Evolutionary conservation across 164 flowering plant species (phyloP).

Genomic region (Macadamia tetraphylla): DNA sequence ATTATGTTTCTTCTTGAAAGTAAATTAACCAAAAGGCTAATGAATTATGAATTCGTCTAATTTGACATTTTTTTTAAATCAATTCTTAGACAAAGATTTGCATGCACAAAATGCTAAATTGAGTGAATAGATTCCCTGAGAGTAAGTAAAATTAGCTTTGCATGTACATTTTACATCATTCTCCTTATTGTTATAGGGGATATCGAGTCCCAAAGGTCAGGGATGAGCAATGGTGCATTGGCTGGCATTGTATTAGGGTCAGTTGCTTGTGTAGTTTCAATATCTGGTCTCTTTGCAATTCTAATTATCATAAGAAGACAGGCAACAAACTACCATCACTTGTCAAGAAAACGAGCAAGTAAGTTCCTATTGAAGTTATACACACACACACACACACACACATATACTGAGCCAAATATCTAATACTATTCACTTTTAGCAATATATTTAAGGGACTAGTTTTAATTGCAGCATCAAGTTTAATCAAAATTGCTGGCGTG

Average conservation of each 20-base stretch:
- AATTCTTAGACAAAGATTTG: too few species aligned
- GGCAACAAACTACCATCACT: constrained; percentile 10
- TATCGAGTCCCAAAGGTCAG: constrained; percentile 10
- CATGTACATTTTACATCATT: background rate
- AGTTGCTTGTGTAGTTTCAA: constrained; percentile 23
- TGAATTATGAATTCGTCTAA: background rate
- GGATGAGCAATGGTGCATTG: constrained; percentile 39
- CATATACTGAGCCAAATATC: background rate
- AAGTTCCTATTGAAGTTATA: constrained; percentile 17
- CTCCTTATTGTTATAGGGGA: constrained; percentile 22
- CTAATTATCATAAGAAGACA: constrained; percentile 28
- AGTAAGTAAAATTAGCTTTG: too few species aligned
- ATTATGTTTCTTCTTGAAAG: background rate
- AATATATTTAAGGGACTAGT: background rate
- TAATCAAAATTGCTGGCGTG: constrained; percentile 17
- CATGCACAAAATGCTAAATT: too few species aligned
- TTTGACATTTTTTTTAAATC: too few species aligned
- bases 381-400: too few species aligned
- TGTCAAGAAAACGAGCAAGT: constrained; percentile 40
- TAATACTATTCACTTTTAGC: background rate
- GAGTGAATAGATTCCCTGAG: too few species aligned
- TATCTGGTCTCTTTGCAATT: constrained; percentile 28
- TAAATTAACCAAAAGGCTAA: background rate
- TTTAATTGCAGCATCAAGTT: constrained; percentile 11
- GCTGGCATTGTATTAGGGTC: constrained; percentile 40